A percentile compares a stretch with the other conserved stretches of the same genome.
Conservation (phyloP, 2,329 filamentous ascomycete species). For the Pseudogymnoascus sp. region DNA sequence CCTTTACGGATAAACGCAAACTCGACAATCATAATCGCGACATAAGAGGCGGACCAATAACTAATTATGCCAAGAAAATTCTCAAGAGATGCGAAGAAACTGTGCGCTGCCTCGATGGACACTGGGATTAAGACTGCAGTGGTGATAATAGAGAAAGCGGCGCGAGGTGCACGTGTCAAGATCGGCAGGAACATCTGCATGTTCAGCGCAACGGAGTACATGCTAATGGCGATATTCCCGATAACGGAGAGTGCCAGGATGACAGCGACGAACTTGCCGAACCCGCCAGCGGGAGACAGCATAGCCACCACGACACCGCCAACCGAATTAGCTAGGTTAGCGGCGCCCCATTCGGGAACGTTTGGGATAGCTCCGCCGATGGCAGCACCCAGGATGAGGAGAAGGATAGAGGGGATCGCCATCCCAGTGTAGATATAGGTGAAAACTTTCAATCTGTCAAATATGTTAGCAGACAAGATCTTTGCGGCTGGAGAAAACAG, state of each 20-base stretch:
- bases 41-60: slow-evolving; percentile 26
- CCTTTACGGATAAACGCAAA: slow-evolving; percentile 28
- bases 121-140: slow-evolving; percentile 52
- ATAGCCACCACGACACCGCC: slow-evolving; percentile 53
- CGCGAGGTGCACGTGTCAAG: slow-evolving; percentile 46
- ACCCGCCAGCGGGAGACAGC: slow-evolving; percentile 47
- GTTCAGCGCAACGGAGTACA: slow-evolving; percentile 56
- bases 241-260: slow-evolving; percentile 48
- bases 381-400: slow-evolving; percentile 57
- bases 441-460: slow-evolving; percentile 34
- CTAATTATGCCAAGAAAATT: slow-evolving; percentile 26
- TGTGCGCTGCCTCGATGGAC: slow-evolving; percentile 42
- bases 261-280: slow-evolving; percentile 54
- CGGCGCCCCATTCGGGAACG: slow-evolving; percentile 43
- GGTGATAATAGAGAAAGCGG: slow-evolving; percentile 47
- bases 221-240: slow-evolving; percentile 50
- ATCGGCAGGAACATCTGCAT: slow-evolving; percentile 53
- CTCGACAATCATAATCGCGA: slow-evolving; percentile 28
- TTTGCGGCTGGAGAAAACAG: slow-evolving; percentile 18
- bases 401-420: slow-evolving; percentile 43
- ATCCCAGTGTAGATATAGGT: slow-evolving; percentile 49
- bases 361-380: slow-evolving; percentile 51
- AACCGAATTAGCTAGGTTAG: slow-evolving; percentile 43
- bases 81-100: slow-evolving; percentile 38
- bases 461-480: slow-evolving; percentile 12